Evolutionary conservation across 345 rosid genomes (phyloP), one percentile per base, ranked within the genome.

Genomic region (Eucalyptus brandiana): DNA sequence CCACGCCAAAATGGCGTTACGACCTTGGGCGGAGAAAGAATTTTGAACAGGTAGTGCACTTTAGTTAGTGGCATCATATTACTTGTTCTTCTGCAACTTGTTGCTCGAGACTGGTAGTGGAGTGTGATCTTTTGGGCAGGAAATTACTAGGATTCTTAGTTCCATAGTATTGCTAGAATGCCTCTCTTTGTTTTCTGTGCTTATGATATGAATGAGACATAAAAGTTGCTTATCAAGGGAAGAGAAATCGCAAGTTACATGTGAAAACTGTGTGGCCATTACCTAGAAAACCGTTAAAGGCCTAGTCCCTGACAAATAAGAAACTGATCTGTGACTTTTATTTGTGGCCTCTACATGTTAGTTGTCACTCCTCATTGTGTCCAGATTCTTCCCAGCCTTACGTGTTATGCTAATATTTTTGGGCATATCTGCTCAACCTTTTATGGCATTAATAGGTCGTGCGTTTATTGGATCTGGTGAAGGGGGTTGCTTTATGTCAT

Each of bases 11-110:
- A 90, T 98, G 99, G 99, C 97, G 96, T 28, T 98, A 98, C 83
- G 99, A 98, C 90, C 96, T 98, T 45, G 99, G 99, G 56, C 92
- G 96, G 86, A 96, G 92, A 93, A 96, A 93, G 91, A 98, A 97
- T 88, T 98, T 98, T 91, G 99, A 96, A 89, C 99, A 98, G 87
- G 87, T 86, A 86, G 15, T 86, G 16, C 53, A 30, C 58, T 86
- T 49, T 53, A 86, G 87, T 86, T 48, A 86, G 40, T 86, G 83
- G 24, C 83, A 76, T 37, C 45, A 6, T 37, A 76, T 19, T 76
- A 76, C 45, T 37, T 37, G 83, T 40, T 76, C 47, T 49, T 45
- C 34, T 86, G 18, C 9, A 86, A 86, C 42, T 56, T 50, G 15
- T 86, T 86, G 58, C 28, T 5, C 8, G 0, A 86, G 40, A 86